Evolutionary conservation across 192 early-diverging fungal genomes (phyloP), one percentile per base, ranked within the genome.

Genomic region (Entomortierella beljakovae): DNA sequence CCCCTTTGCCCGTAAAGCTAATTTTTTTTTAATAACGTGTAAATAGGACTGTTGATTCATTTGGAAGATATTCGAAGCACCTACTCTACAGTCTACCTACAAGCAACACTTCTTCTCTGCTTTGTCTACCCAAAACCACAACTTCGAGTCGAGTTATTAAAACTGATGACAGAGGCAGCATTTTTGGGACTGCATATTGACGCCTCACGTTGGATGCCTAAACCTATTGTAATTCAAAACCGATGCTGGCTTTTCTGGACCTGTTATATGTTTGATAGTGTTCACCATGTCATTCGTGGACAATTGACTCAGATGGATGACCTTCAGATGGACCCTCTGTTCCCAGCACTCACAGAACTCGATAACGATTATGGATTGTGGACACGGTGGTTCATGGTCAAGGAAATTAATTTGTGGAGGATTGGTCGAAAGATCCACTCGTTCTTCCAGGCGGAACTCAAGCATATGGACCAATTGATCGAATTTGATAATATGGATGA

Each of bases 361-460:
- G 75, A 79, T 31, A 34, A 64, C 26, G 75, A 79, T 37, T 66
- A 79, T 13, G 75, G 75, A 16, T 51, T 79, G 23, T 79, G 75
- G 75, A 79, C 75, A 23, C 32, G 75, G 16, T 79, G 75, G 75
- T 79, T 79, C 34, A 79, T 79, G 75, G 42, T 79, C 16, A 69
- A 79, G 29, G 75, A 79, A 34, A 54, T 79, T 29, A 64, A 70
- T 33, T 51, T 79, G 28, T 79, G 75, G 75, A 40, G 61, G 23
- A 65, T 79, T 23, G 75, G 75, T 9, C 58, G 67, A 6, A 79
- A 79, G 46, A 64, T 79, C 15, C 62, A 79, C 32, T 58, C 75
- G 18, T 79, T 69, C 55, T 79, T 79, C 16, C 75, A 79, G 34
- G 46, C 66, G 0, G 66, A 56, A 6, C 62, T 79, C 6, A 69